These are phyloP conservation scores for Trichoderma sp. DNA, from an alignment of 2,329 filamentous ascomycete species.

Conservation along the genomic window DNA sequence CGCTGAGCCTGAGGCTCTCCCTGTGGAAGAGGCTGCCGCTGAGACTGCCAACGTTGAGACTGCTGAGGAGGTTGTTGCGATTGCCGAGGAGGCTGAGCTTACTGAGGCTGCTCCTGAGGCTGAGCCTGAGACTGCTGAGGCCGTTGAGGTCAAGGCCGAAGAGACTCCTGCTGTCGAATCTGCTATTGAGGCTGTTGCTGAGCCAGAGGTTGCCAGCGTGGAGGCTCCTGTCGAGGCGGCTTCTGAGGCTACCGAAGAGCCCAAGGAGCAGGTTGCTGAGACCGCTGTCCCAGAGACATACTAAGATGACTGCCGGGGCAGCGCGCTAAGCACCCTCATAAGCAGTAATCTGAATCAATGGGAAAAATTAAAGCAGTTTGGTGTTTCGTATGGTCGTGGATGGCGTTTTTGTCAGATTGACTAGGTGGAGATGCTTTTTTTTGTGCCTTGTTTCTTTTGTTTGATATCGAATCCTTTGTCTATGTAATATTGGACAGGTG, in stretches of 20 bases:
- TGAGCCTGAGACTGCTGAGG: conserved; percentile 10
- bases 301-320: neutral
- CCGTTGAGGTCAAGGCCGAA: conserved; percentile 10
- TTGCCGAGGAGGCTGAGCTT: conserved; percentile 26
- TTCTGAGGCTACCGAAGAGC: conserved; percentile 18
- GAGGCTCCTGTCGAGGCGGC: conserved; percentile 17
- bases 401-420: conserved; percentile 23
- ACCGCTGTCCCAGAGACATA: conserved; percentile 3
- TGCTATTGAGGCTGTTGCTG: neutral
- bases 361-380: conserved; percentile 21
- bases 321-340: conserved; percentile 4
- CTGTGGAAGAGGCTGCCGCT: conserved; percentile 26
- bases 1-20: conserved; percentile 11
- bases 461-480: conserved; percentile 16
- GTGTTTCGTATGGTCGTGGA: conserved; percentile 12
- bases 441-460: conserved; percentile 13
- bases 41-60: conserved; percentile 29
- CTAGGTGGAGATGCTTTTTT: conserved; percentile 16
- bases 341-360: neutral
- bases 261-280: conserved; percentile 27
- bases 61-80: conserved; percentile 25
- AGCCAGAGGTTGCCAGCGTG: neutral
- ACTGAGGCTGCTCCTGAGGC: conserved; percentile 20
- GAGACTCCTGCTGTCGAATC: conserved; percentile 6
- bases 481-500: conserved; percentile 25